Conservation (phyloP, 306 rosid species). For the Gleditsia sinensis region DNA sequence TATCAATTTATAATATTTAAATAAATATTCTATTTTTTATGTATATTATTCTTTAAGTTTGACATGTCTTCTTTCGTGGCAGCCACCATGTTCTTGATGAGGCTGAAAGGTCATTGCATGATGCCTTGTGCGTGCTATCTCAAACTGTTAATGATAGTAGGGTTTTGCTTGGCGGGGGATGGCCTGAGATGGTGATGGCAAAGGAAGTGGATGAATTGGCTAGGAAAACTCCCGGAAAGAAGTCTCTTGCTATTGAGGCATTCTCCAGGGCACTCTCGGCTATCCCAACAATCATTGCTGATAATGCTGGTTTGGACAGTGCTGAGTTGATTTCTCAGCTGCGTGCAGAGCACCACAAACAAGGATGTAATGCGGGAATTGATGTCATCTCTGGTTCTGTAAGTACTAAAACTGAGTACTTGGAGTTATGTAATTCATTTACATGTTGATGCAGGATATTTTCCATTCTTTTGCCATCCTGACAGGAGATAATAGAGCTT, state of each 20-base stretch:
- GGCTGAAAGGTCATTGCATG: conserved; percentile 97
- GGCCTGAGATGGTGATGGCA: conserved; percentile 99
- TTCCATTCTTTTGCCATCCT: not conserved
- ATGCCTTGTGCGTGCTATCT: conserved; percentile 95
- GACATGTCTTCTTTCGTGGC: conserved; percentile 42
- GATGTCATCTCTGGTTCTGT: conserved; percentile 95
- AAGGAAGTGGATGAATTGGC: conserved; percentile 89
- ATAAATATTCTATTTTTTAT: not conserved
- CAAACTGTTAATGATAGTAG: conserved; percentile 95
- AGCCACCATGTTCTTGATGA: conserved; percentile 97
- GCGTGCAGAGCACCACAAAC: conserved; percentile 94
- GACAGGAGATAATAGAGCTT: not conserved
- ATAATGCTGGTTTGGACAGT: conserved; percentile 99
- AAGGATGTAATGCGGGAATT: conserved; percentile 80
- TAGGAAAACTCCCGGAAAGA: conserved; percentile 93
- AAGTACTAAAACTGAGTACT: conserved; percentile 44
- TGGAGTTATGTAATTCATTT: not conserved
- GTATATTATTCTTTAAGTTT: not conserved
- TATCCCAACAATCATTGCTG: conserved; percentile 92
- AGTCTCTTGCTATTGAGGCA: conserved; percentile 94
- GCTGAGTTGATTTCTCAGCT: conserved; percentile 94
- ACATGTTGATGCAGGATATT: not conserved
- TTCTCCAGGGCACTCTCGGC: conserved; percentile 86
- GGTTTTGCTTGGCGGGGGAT: conserved; percentile 94
- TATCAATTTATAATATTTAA: not conserved